Conservation (phyloP, 2,329 filamentous ascomycete species). For the Colletotrichum filicis region DNA sequence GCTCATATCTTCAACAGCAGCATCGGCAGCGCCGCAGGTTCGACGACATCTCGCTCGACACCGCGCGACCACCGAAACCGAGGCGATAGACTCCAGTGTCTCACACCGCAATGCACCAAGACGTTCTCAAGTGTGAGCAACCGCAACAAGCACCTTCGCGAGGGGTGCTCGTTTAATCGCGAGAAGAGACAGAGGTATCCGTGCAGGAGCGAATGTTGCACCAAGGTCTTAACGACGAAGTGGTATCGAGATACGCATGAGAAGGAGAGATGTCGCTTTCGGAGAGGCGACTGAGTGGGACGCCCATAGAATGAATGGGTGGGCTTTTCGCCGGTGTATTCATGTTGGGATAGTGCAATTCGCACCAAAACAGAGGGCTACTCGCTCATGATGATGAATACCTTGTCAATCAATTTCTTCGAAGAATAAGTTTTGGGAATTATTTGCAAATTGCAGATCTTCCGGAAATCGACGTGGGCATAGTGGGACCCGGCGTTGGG, state of each 20-base stretch:
- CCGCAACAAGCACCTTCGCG: slow-evolving; percentile 45
- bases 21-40: not conserved
- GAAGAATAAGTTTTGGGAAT: no score
- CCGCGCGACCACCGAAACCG: slow-evolving; percentile 14
- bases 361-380: not conserved
- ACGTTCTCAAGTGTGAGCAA: slow-evolving; percentile 45
- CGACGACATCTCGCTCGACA: not conserved
- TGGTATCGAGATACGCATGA: slow-evolving; percentile 45
- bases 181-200: slow-evolving; percentile 37
- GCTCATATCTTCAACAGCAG: slow-evolving; percentile 8
- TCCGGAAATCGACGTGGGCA: not conserved
- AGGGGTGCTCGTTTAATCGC: slow-evolving; percentile 40
- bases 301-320: no score
- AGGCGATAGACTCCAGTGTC: slow-evolving; percentile 35
- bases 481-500: no score
- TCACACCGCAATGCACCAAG: slow-evolving; percentile 38
- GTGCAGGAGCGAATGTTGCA: slow-evolving; percentile 41
- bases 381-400: no score
- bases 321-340: not conserved
- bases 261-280: slow-evolving; percentile 40
- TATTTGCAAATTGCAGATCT: not conserved
- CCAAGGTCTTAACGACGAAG: slow-evolving; percentile 40
- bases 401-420: no score
- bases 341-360: not conserved
- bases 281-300: not conserved